phyloP scores from a whole-genome alignment of 495 filamentous ascomycete species.

The Penicillium chermesinum region DNA sequence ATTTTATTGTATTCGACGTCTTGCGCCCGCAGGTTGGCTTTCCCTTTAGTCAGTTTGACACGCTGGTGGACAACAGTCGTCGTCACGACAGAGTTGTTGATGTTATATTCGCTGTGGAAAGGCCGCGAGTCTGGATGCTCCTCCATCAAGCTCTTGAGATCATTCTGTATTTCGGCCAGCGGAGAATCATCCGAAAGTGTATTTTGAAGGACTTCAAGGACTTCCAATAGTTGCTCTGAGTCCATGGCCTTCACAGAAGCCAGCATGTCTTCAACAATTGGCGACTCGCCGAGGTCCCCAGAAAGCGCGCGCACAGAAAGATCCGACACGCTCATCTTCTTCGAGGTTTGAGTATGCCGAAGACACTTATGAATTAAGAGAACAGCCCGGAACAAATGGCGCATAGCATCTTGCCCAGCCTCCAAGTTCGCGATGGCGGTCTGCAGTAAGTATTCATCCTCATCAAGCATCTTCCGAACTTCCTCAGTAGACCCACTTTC shows the following conservation, averaged over 20 bases:
- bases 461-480: slow-evolving; percentile 47
- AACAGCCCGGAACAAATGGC: slow-evolving; percentile 42
- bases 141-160: slow-evolving; percentile 32
- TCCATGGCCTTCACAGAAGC: slow-evolving; percentile 45
- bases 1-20: slow-evolving; percentile 73
- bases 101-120: slow-evolving; percentile 71
- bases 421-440: slow-evolving; percentile 28
- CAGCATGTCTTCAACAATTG: slow-evolving; percentile 50
- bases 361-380: slow-evolving; percentile 42
- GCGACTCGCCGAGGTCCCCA: slow-evolving; percentile 50
- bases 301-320: slow-evolving; percentile 53
- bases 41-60: slow-evolving; percentile 78
- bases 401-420: slow-evolving; percentile 38
- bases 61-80: slow-evolving; percentile 85
- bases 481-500: slow-evolving; percentile 32
- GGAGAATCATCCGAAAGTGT: slow-evolving; percentile 12
- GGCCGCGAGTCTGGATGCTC: slow-evolving; percentile 38
- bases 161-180: slow-evolving; percentile 20
- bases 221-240: slow-evolving; percentile 31
- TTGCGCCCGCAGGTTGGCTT: slow-evolving; percentile 64
- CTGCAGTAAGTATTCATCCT: slow-evolving; percentile 43
- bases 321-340: slow-evolving; percentile 41
- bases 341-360: slow-evolving; percentile 33
- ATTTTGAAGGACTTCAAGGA: slow-evolving; percentile 19
- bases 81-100: slow-evolving; percentile 64